phyloP scores from a whole-genome alignment of 495 filamentous ascomycete species.

The Penicillium angulare region DNA sequence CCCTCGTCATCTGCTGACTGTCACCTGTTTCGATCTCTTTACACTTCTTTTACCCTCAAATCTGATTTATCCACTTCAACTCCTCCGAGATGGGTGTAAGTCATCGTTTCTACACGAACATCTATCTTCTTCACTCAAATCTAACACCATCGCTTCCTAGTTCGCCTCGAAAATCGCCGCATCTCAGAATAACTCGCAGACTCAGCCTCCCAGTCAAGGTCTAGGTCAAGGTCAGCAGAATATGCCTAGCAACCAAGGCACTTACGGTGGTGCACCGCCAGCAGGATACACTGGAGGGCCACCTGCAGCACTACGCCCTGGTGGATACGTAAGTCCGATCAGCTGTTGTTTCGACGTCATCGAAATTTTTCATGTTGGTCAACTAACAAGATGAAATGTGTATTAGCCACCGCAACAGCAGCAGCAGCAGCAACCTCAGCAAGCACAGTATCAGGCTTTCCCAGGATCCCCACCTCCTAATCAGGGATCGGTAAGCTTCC shows the following conservation, averaged over 20 bases:
- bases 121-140: neutral
- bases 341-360: constrained; percentile 27
- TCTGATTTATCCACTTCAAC: too few relatives aligned
- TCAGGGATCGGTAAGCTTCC: constrained; percentile 41
- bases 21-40: constrained; percentile 1
- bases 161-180: constrained; percentile 48
- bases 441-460: constrained; percentile 44
- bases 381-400: constrained; percentile 6
- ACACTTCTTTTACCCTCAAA: constrained; percentile 1
- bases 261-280: constrained; percentile 39
- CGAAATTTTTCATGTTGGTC: neutral
- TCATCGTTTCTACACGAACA: constrained; percentile 1
- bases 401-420: constrained; percentile 10
- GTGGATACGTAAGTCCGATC: constrained; percentile 40
- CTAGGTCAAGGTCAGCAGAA: constrained; percentile 10
- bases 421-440: constrained; percentile 14
- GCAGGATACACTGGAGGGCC: constrained; percentile 45
- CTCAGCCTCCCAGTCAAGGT: neutral
- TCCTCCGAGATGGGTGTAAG: constrained; percentile 39
- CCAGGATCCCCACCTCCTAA: constrained; percentile 34
- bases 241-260: constrained; percentile 20
- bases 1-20: constrained; percentile 12
- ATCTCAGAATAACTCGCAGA: constrained; percentile 28
- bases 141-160: constrained; percentile 19
- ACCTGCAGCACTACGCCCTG: constrained; percentile 36